A percentile compares a stretch with the other conserved stretches of the same genome.
phyloP scores from a whole-genome alignment of 768 basidiomycete genomes.

The Leccinum incarnatum region DNA sequence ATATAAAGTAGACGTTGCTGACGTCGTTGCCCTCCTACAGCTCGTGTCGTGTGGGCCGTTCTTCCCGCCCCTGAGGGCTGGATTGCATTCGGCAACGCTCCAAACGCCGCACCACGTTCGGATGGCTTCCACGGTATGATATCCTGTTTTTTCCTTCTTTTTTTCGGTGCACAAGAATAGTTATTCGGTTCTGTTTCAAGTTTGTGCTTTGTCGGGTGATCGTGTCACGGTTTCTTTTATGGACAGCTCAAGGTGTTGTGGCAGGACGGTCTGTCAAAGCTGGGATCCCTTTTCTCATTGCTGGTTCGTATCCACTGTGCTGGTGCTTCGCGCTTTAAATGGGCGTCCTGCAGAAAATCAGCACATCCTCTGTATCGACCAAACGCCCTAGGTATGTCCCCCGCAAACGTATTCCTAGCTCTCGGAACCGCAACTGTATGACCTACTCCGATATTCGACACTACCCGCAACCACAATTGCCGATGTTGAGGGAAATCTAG shows the following conservation, averaged over 20 bases:
- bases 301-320: too few species aligned
- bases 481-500: constrained; percentile 86
- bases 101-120: constrained; percentile 46
- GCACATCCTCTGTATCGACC: constrained; percentile 40
- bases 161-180: background rate
- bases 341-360: constrained; percentile 67
- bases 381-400: constrained; percentile 69
- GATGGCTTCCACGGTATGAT: constrained; percentile 57
- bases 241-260: too few species aligned
- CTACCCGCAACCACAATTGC: constrained; percentile 25
- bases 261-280: too few species aligned
- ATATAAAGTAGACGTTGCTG: constrained; percentile 45
- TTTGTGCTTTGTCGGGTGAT: background rate
- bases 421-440: constrained; percentile 68
- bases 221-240: background rate
- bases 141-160: constrained; percentile 26
- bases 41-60: constrained; percentile 64
- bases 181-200: background rate
- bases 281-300: too few species aligned
- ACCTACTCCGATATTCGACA: constrained; percentile 27
- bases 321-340: constrained; percentile 39
- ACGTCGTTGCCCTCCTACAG: constrained; percentile 59
- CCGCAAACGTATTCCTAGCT: constrained; percentile 50
- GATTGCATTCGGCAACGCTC: constrained; percentile 66
- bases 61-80: constrained; percentile 72